These are phyloP conservation scores for Colletotrichum sp. DNA, from an alignment of 2,329 filamentous ascomycete genomes.

Conservation along the genomic window DNA sequence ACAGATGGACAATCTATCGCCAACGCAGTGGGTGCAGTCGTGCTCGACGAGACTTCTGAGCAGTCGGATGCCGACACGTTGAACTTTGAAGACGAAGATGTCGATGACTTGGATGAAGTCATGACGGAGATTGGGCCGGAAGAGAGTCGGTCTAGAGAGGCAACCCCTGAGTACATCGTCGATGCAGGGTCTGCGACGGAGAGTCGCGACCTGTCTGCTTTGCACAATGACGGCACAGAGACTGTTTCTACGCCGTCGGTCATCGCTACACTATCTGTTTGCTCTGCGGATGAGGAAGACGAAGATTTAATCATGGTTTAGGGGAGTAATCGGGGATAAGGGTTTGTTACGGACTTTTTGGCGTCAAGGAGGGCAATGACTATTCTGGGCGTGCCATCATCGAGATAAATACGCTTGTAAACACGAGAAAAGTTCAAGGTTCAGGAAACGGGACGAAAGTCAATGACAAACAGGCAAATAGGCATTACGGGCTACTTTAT, in stretches of 20 bases:
- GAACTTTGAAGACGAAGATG: not conserved
- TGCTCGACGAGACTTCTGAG: conserved; percentile 3
- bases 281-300: conserved; percentile 3
- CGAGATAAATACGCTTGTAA: not conserved
- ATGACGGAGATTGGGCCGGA: conserved; percentile 16
- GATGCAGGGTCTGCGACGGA: not conserved
- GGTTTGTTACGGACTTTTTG: not conserved
- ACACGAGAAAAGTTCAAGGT: not conserved
- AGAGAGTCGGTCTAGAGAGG: conserved; percentile 5
- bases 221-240: not conserved
- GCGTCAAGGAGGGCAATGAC: not conserved
- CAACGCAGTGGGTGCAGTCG: conserved; percentile 12
- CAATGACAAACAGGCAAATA: not conserved
- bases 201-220: not conserved
- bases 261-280: not conserved
- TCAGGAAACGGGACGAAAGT: not conserved
- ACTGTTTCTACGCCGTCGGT: not conserved
- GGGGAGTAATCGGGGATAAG: not conserved
- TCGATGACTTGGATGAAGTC: not conserved
- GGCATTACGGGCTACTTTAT: not conserved
- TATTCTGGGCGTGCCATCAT: not conserved
- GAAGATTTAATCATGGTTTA: conserved; percentile 17
- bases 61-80: not conserved
- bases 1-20: conserved; percentile 31
- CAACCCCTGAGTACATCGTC: not conserved